Base-by-base conservation (phyloP, 352 stramenopile species). In the Globisporangium solare region DNA sequence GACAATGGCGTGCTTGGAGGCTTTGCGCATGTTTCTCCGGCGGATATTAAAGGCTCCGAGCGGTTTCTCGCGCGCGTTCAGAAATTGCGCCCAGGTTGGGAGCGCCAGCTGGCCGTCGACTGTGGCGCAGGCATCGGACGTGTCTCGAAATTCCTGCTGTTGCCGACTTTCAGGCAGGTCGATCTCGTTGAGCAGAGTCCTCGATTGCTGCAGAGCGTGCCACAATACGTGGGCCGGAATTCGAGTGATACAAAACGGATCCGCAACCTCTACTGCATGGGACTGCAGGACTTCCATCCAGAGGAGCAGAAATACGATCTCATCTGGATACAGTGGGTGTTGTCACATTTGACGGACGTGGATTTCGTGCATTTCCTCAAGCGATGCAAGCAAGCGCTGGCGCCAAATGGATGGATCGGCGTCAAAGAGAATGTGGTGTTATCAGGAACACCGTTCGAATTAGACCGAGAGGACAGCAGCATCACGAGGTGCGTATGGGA, bases 291-390 rank as follows among this genome's bases (percentile, higher is more conserved):
- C 43, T 97, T 97, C 60, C 66, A 87, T 12, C 88, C 89, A 3
- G 39, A 54, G 13, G 27, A 68, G 31, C 64, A 59, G 7, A 88
- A 64, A 40, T 98, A 98, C 76, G 89, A 98, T 71, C 76, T 98
- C 50, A 92, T 99, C 61, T 99, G 96, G 94, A 88, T 98, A 61
- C 96, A 99, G 72, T 99, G 96, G 96, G 90, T 97, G 46, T 80
- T 97, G 15, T 86, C 89, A 37, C 96, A 99, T 71, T 71, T 99
- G 35, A 98, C 91, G 2, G 96, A 99, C 70, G 63, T 91, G 15
- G 95, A 99, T 70, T 90, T 97, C 35, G 81, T 98, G 41, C 60
- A 70, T 27, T 98, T 98, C 62, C 70, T 99, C 31, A 79, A 84
- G 60, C 71, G 93, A 51, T 98, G 92, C 71, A 83, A 84, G 54